Evolutionary conservation across 2,329 filamentous ascomycete genomes (phyloP).

Genomic region (Ophiostoma himal-ulmi): DNA sequence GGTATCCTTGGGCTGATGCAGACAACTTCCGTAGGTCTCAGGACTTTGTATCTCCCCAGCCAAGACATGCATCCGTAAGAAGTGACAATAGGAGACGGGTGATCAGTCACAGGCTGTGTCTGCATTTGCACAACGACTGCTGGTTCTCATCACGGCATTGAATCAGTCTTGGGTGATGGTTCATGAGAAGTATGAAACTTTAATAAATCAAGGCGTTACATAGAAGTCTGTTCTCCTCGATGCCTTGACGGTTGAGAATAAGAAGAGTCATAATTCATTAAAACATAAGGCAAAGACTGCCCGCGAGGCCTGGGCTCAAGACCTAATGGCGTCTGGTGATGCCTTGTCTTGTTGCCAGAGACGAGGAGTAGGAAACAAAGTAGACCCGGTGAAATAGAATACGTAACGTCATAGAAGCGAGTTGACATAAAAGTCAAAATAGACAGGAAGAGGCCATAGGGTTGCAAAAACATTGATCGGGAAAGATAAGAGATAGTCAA

Average conservation of each 20-base stretch:
- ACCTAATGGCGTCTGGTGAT: no score
- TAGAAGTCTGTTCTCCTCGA: neutral
- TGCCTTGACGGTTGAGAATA: neutral
- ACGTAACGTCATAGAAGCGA: neutral
- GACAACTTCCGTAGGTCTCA: neutral
- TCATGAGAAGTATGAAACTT: neutral
- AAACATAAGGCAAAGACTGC: neutral
- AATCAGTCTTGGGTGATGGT: neutral
- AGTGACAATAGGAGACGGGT: neutral
- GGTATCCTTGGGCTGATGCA: neutral
- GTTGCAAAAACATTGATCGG: neutral
- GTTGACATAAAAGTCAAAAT: neutral
- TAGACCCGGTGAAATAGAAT: neutral
- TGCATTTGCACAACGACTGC: neutral
- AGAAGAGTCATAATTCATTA: neutral
- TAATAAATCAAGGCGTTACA: neutral
- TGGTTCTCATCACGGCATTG: neutral
- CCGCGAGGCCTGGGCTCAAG: no score
- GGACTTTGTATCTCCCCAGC: neutral
- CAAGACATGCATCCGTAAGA: neutral
- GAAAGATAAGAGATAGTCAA: neutral
- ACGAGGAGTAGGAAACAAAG: neutral
- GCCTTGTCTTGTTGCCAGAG: no score
- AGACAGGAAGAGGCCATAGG: neutral
- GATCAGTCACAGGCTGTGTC: neutral